Percentiles rank a stretch among this genome's conserved stretches.
Conservation (phyloP, 2,329 filamentous ascomycete genomes). For the Xylariaceae sp. region DNA sequence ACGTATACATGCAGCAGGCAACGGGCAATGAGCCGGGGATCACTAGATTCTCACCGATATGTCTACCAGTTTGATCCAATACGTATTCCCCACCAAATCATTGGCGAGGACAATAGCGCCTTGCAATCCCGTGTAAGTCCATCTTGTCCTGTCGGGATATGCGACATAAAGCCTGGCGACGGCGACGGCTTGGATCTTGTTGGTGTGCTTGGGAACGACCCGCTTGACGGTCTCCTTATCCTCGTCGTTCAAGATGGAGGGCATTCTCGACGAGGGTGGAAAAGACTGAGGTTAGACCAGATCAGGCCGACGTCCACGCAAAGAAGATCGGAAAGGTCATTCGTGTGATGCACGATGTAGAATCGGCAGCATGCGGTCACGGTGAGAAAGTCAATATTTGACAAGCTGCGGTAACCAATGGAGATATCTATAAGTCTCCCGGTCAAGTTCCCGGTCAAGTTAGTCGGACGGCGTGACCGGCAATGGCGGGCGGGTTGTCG, state of each 20-base stretch:
- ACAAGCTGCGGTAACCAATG: constrained; percentile 1
- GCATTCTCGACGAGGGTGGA: constrained; percentile 39
- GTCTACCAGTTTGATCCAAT: constrained; percentile 96
- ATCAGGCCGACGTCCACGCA: neutral
- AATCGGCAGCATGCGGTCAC: constrained; percentile 8
- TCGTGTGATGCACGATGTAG: constrained; percentile 14
- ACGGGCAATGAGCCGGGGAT: neutral
- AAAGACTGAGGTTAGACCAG: neutral
- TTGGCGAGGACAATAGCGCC: constrained; percentile 88
- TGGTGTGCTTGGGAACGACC: constrained; percentile 84
- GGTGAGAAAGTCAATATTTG: neutral
- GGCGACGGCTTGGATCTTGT: constrained; percentile 96
- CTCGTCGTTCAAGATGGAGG: constrained; percentile 73
- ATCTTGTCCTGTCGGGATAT: constrained; percentile 77
- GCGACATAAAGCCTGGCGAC: constrained; percentile 92
- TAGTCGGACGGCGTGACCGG: constrained; percentile 1
- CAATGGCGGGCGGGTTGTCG: constrained; percentile 3
- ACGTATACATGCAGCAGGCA: neutral
- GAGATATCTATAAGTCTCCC: neutral
- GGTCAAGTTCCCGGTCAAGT: neutral
- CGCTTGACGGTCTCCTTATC: constrained; percentile 97
- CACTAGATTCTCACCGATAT: constrained; percentile 64
- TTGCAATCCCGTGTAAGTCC: constrained; percentile 91
- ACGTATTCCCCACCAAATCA: constrained; percentile 89
- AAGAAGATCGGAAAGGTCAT: constrained; percentile 13